Base-by-base conservation (phyloP, 306 rosid species). In the Cercis canadensis region DNA sequence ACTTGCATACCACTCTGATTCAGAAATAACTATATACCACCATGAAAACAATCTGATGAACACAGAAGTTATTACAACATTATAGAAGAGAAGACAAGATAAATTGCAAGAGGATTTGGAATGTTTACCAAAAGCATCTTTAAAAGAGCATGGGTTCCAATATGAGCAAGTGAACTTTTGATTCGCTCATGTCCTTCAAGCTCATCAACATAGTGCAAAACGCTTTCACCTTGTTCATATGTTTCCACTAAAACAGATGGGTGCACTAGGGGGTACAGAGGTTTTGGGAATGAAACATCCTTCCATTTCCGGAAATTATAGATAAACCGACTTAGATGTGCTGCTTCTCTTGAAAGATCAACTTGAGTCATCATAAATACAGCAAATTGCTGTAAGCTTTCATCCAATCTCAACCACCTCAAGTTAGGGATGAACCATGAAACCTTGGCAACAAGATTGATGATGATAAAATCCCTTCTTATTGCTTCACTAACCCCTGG, bases 241-340 rank as follows among this genome's bases (percentile, higher is more conserved):
- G 96, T 90, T 80, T 86, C 96, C 60, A 90, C 91, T 67, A 90
- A 82, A 62, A 90, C 92, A 65, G 96, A 83, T 51, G 93, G 96
- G 73, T 90, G 96, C 77, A 90, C 96, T 15, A 90, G 78, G 56
- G 92, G 96, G 52, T 90, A 85, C 56, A 90, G 62, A 64, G 96
- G 96, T 75, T 67, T 78, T 18, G 96, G 96, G 72, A 90, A 90
- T 70, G 96, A 90, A 68, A 87, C 90, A 65, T 85, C 96, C 74
- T 83, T 87, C 55, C 82, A 90, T 73, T 77, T 79, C 51, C 85
- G 86, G 65, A 90, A 90, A 75, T 90, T 90, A 70, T 90, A 85
- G 58, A 86, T 87, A 74, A 90, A 90, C 11, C 96, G 88, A 74
- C 77, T 83, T 57, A 90, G 82, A 85, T 89, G 87, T 0, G 89